Base-by-base conservation (phyloP, 179 eudicot species). In the Drosera spatulata region DNA sequence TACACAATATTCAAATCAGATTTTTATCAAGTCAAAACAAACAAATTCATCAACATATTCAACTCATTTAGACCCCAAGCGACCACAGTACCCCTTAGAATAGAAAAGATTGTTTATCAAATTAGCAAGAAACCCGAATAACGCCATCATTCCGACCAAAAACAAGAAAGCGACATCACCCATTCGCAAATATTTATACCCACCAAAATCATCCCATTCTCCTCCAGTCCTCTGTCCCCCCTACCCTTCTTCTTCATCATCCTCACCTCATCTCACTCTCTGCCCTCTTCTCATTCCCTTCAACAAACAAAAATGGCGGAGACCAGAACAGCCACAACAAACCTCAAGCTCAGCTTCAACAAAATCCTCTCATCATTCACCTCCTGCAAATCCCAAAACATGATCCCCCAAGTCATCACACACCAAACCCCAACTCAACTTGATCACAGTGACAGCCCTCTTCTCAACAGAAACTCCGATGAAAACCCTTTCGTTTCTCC, bases 311-410 rank as follows among this genome's bases (percentile, higher is more conserved):
- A 9, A 22, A 2, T 8, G 41, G 37, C 10, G 41, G 13, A 66
- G 60, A 50, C 59, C 53, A 59, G 43, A 53, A 69, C 4, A 4
- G 54, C 60, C 7, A 54, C 4, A 66, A 60, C 13, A 52, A 59
- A 2, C 65, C 42, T 5, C 50, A 59, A 42, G 45, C 58, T 50
- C 64, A 47, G 44, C 10, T 54, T 22, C 33, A 22, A 22, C 33
- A 22, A 22, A 2, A 13, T 66, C 14, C 37, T 43, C 15, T 66
- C 70, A 11, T 33, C 65, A 10, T 54, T 66, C 44, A 41, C 49
- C 10, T 66, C 70, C 3, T 66, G 70, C 64, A 41, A 54, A 42
- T 41, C 70, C 46, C 63, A 59, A 60, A 60, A 13, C 43, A 64
- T 55, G 33, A 22, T 22, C 74, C 60, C 70, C n/a, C 60, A 54